phyloP scores from a whole-genome alignment of 352 stramenopile genomes.

The Pythium rhizo-oryzae region DNA sequence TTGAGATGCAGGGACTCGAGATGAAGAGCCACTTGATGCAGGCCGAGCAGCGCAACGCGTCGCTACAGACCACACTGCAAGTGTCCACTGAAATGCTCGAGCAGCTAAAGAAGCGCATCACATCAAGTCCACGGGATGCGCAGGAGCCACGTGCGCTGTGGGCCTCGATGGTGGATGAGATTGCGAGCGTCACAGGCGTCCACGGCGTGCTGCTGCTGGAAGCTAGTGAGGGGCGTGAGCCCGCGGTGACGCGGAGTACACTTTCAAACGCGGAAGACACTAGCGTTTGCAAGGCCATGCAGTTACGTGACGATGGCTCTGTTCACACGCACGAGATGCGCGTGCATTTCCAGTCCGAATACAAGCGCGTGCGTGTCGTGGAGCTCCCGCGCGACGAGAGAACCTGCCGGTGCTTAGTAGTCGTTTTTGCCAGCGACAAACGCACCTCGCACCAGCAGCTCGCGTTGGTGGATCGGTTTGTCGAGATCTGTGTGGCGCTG shows the following conservation, averaged over 20 bases:
- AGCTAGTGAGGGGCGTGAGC: neutral
- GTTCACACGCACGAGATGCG: slow-evolving; percentile 7
- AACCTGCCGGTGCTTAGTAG: neutral
- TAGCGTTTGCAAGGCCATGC: neutral
- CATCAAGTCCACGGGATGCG: neutral
- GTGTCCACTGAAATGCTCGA: neutral
- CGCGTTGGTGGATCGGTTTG: neutral
- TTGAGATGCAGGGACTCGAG: slow-evolving; percentile 15
- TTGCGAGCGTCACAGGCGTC: neutral
- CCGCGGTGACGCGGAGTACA: neutral
- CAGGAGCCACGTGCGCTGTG: neutral
- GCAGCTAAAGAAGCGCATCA: neutral
- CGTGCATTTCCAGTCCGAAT: neutral
- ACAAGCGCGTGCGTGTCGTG: slow-evolving; percentile 13
- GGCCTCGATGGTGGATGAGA: neutral
- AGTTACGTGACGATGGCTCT: neutral
- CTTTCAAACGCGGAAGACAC: slow-evolving; percentile 19
- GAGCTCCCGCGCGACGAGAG: neutral
- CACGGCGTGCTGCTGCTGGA: slow-evolving; percentile 7
- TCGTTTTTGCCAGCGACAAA: slow-evolving; percentile 1
- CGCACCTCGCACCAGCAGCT: neutral
- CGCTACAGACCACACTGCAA: neutral
- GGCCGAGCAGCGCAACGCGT: slow-evolving; percentile 7
- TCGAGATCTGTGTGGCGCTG: slow-evolving; percentile 1
- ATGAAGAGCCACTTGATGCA: slow-evolving; percentile 6